Base-by-base conservation (phyloP, 257 asterid species). In the Solanum corneliomulleri region DNA sequence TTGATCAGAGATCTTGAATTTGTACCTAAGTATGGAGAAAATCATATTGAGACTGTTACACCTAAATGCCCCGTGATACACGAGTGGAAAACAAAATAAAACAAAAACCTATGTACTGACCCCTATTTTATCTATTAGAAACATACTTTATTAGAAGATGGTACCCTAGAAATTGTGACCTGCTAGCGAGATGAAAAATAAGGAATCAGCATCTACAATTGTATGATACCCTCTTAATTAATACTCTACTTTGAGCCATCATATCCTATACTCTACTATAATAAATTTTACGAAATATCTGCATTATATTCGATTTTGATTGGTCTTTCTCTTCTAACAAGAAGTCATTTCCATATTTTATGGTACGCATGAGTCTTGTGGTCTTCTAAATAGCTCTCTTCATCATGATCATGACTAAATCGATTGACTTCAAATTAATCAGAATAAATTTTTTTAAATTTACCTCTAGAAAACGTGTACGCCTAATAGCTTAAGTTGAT, bases 21-120 rank as follows among this genome's bases (percentile, higher is more conserved):
- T 39, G 9, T 7, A 7, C 0, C 42, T 39, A 39, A 39, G 9
- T 39, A 39, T 39, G 0, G 9, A 39, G 42, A 39, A 39, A 39
- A 39, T 7, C 9, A 6, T 7, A 8, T 39, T 39, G 42, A 0
- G 0, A 39, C 0, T 7, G 9, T 39, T 2, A 39, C 42, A 0
- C 9, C 42, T 7, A 39, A 39, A 39, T 39, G 42, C 42, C 42
- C 9, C 42, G 2, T 0, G 7, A 39, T 39, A 39, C 42, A 7
- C 42, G 42, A 39, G 42, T 6, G 2, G 9, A 39, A 7, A 39
- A 39, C 42, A 39, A 7, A 37, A 37, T 37, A 37, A 37, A 39
- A 7, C 9, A 39, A 39, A 39, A 39, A 39, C 9, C 23, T 16
- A 49, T 10, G 66, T 27, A 45, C 84, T 78, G 25, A 16, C 10